phyloP scores from a whole-genome alignment of 2,329 filamentous ascomycete genomes.

The Colletotrichum neosansevieriae region DNA sequence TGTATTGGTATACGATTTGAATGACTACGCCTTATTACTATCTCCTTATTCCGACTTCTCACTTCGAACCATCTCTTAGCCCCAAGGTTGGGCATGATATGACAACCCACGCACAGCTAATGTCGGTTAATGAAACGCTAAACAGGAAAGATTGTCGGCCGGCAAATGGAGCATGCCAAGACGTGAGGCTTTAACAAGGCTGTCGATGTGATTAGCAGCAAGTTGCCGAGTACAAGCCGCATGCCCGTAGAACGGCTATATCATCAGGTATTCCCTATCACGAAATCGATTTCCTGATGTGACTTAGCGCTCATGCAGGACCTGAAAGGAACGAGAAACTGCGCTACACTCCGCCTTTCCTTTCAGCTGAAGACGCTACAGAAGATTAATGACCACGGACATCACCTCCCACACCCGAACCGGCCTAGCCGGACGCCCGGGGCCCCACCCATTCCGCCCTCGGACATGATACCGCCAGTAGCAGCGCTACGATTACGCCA shows the following conservation, averaged over 20 bases:
- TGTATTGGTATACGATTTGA: conserved; percentile 21
- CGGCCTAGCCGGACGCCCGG: conserved; percentile 30
- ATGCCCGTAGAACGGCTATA: not conserved
- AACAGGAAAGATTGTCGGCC: conserved; percentile 14
- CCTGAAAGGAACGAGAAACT: conserved; percentile 7
- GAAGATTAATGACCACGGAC: conserved; percentile 18
- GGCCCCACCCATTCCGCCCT: conserved; percentile 31
- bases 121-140: conserved; percentile 13
- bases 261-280: conserved; percentile 3
- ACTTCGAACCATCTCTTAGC: not conserved
- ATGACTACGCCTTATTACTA: conserved; percentile 4
- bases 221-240: not conserved
- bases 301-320: not conserved
- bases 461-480: conserved; percentile 17
- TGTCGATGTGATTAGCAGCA: not conserved
- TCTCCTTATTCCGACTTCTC: not conserved
- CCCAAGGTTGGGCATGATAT: not conserved
- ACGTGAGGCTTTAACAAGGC: not conserved
- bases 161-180: conserved; percentile 7
- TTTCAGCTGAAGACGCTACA: conserved; percentile 36
- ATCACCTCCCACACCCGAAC: conserved; percentile 26
- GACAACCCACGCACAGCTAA: conserved; percentile 13
- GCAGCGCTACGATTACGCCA: not conserved
- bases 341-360: conserved; percentile 13
- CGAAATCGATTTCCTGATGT: not conserved